Base-by-base conservation (phyloP, 2,329 filamentous ascomycete genomes). In the Ceratocystis smalleyi region DNA sequence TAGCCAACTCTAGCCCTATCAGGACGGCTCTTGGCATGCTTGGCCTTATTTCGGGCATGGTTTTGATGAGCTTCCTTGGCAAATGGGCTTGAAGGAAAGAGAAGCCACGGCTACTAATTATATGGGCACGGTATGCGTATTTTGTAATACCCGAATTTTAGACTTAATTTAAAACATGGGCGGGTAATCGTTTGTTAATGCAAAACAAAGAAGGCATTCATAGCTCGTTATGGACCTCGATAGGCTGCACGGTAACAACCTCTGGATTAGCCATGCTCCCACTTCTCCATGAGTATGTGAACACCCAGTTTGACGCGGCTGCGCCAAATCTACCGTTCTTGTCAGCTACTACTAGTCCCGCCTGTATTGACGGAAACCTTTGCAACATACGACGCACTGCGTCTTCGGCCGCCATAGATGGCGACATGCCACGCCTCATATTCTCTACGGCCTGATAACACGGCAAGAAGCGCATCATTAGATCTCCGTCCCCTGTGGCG, bases 31-130 rank as follows among this genome's bases (percentile, higher is more conserved):
- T 80, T 7, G 85, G 79, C 0, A 73, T 81, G 43, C 47, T 78
- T 3, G 79, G 80, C 3, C 73, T 90, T 57, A 68, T 88, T 1
- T 72, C 77, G 0, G 87, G 87, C 1, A 76, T 90, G 76, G 76
- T 80, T 0, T 68, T 88, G 49, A 90, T 91, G 87, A 84, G 85
- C 65, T 71, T 90, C 24, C 74, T 91, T 27, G 87, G 86, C 0
- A 89, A 89, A 71, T 91, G 87, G 87, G 86, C 87, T 32, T 87
- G 54, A 45, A 43, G n/a, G 51, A 59, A 45, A 43, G 12, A 30
- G 47, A 22, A 8, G 19, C 24, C 10, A 57, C 27, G 8, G 32
- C 51, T 57, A 17, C 51, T 35, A 35, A 15, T 57, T 35, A n/a
- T 24, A 3, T 17, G 51, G 51, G 22, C 24, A 57, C 27, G n/a